Evolutionary conservation across 306 rosid species (phyloP).

Genomic region (Vigna hirtella): DNA sequence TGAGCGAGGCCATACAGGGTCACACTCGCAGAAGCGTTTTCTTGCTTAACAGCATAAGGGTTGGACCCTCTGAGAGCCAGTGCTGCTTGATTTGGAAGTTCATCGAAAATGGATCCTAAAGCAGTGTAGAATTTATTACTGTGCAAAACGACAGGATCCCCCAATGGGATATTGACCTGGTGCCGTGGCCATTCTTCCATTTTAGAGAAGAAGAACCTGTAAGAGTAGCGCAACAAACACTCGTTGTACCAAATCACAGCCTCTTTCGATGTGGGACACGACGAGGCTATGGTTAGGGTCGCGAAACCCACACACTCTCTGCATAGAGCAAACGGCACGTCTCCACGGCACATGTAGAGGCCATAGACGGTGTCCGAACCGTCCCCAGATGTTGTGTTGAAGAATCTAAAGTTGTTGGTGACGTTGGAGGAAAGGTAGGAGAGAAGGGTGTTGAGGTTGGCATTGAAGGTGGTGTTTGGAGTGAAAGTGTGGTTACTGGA

Average conservation of each 20-base stretch:
- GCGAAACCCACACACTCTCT: slow-evolving; percentile 55
- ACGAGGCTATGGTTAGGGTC: slow-evolving; percentile 11
- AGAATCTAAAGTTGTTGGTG: slow-evolving; percentile 41
- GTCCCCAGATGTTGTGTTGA: slow-evolving; percentile 46
- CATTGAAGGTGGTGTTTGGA: slow-evolving; percentile 46
- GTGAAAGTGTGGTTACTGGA: slow-evolving; percentile 44
- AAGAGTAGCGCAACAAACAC: slow-evolving; percentile 52
- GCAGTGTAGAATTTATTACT: slow-evolving; percentile 40
- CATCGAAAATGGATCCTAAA: slow-evolving; percentile 37
- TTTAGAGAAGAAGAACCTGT: slow-evolving; percentile 42
- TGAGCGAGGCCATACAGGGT: slow-evolving; percentile 55
- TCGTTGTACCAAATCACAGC: slow-evolving; percentile 61
- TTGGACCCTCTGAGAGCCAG: slow-evolving; percentile 18
- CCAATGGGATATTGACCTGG: slow-evolving; percentile 48
- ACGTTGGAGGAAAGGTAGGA: slow-evolving; percentile 51
- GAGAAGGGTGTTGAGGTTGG: slow-evolving; percentile 50
- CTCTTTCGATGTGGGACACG: slow-evolving; percentile 42
- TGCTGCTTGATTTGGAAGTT: slow-evolving; percentile 40
- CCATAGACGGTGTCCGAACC: slow-evolving; percentile 43
- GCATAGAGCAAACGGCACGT: slow-evolving; percentile 50
- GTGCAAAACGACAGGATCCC: slow-evolving; percentile 45
- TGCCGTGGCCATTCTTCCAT: slow-evolving; percentile 46
- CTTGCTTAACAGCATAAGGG: slow-evolving; percentile 45
- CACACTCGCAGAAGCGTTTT: slow-evolving; percentile 9
- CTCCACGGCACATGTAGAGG: slow-evolving; percentile 59